These are phyloP conservation scores for Zymoseptoria ardabiliae DNA, from an alignment of 2,329 filamentous ascomycete genomes.

Conservation along the genomic window DNA sequence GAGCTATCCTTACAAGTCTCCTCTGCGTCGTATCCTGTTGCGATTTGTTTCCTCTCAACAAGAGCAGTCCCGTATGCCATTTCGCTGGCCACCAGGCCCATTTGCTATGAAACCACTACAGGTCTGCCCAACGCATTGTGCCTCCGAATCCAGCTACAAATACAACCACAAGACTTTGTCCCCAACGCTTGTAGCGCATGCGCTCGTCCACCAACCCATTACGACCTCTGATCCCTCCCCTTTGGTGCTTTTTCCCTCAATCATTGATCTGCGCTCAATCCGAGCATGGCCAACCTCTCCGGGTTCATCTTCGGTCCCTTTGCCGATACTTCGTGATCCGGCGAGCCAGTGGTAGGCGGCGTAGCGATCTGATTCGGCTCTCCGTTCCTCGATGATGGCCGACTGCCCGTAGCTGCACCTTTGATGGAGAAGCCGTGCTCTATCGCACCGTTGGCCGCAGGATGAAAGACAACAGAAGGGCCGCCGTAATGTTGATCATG, in stretches of 20 bases:
- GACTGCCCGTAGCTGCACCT: slow-evolving; percentile 17
- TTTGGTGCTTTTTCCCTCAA: neutral
- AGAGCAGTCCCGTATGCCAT: neutral
- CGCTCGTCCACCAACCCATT: neutral
- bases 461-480: neutral
- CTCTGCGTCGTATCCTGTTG: neutral
- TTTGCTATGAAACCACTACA: too few relatives aligned
- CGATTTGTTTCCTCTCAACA: neutral
- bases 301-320: slow-evolving; percentile 28
- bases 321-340: slow-evolving; percentile 27
- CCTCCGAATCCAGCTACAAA: neutral
- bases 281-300: slow-evolving; percentile 21
- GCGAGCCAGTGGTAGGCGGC: slow-evolving; percentile 33
- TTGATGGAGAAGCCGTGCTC: slow-evolving; percentile 21
- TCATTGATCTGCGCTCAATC: neutral
- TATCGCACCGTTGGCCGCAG: slow-evolving; percentile 12
- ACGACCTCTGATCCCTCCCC: neutral
- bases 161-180: neutral
- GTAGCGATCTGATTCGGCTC: slow-evolving; percentile 41
- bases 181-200: neutral
- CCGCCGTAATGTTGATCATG: slow-evolving; percentile 5
- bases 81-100: too few relatives aligned
- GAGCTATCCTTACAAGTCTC: neutral
- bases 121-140: too few relatives aligned
- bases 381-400: slow-evolving; percentile 12